A percentile compares a stretch with the other conserved stretches of the same genome.
These are phyloP conservation scores for Martensiomyces pterosporus DNA, from an alignment of 192 early-diverging fungal genomes.

Conservation along the genomic window DNA sequence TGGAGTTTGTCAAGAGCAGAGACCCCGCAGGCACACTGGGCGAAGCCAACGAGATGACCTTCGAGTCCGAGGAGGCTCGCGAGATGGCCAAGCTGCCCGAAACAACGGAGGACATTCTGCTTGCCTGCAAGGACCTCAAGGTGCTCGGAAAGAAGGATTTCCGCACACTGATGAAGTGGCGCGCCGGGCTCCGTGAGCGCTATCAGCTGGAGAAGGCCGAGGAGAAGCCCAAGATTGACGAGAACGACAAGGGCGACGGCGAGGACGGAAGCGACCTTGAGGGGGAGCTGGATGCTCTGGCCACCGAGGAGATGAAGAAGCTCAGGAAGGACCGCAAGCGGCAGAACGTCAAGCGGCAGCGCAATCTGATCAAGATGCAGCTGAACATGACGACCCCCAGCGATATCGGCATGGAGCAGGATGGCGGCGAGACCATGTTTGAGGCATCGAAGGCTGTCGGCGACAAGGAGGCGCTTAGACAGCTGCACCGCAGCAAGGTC, in stretches of 20 bases:
- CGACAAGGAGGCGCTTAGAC: slow-evolving; percentile 35
- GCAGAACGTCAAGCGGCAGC: slow-evolving; percentile 64
- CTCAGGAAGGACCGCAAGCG: slow-evolving; percentile 58
- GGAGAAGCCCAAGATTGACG: slow-evolving; percentile 41
- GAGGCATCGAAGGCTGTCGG: slow-evolving; percentile 47
- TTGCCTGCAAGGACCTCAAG: slow-evolving; percentile 80
- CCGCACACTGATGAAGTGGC: slow-evolving; percentile 86
- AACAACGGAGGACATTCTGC: slow-evolving; percentile 79
- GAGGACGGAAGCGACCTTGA: slow-evolving; percentile 44
- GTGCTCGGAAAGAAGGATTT: slow-evolving; percentile 94
- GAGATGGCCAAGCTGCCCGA: slow-evolving; percentile 52
- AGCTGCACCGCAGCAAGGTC: slow-evolving; percentile 32
- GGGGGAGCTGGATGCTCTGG: slow-evolving; percentile 48
- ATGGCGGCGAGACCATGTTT: slow-evolving; percentile 59
- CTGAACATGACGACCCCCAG: slow-evolving; percentile 73
- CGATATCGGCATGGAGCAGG: slow-evolving; percentile 72
- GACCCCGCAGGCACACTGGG: slow-evolving; percentile 83
- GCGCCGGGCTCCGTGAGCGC: slow-evolving; percentile 64
- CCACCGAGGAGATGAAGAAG: slow-evolving; percentile 40
- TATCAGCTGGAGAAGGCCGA: slow-evolving; percentile 47
- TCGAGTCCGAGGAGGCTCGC: slow-evolving; percentile 67
- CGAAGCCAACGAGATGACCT: slow-evolving; percentile 67
- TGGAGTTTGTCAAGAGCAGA: slow-evolving; percentile 73
- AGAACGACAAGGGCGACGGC: slow-evolving; percentile 26
- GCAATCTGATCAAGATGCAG: slow-evolving; percentile 70